phyloP scores from a whole-genome alignment of 257 asterid genomes.

The Solanum lycopersicoides region DNA sequence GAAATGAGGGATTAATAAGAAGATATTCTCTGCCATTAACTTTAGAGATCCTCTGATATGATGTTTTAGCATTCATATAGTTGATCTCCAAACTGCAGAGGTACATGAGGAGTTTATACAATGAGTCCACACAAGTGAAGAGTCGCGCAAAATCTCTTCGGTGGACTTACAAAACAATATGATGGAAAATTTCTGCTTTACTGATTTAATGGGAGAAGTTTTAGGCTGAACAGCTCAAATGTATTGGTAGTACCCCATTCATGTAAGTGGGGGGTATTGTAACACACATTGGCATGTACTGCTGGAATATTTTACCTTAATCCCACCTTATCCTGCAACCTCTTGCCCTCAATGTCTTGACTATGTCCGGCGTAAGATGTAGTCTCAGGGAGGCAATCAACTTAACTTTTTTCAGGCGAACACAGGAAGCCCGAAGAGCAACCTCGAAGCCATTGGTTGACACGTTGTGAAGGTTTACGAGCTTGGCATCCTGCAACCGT shows the following conservation, averaged over 20 bases:
- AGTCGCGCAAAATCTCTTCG: background rate
- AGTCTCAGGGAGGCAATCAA: slow-evolving; percentile 26
- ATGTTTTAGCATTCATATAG: background rate
- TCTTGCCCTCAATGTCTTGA: slow-evolving; percentile 27
- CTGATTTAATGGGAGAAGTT: background rate
- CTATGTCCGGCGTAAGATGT: slow-evolving; percentile 32
- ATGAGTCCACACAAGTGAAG: background rate
- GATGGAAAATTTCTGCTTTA: background rate
- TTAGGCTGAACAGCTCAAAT: background rate
- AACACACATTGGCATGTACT: background rate
- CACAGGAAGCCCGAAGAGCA: slow-evolving; percentile 45
- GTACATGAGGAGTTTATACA: background rate
- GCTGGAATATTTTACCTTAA: slow-evolving; percentile 1
- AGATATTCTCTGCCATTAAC: background rate
- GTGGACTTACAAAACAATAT: background rate
- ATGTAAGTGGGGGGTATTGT: background rate
- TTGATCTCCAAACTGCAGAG: background rate
- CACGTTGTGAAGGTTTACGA: slow-evolving; percentile 41
- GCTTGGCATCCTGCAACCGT: slow-evolving; percentile 54
- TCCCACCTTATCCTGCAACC: slow-evolving; percentile 84
- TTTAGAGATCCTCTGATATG: background rate
- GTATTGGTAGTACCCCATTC: background rate
- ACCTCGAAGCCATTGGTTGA: slow-evolving; percentile 47
- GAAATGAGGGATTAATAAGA: background rate
- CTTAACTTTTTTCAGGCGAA: slow-evolving; percentile 56